Evolutionary conservation across 83 land plant genomes (phyloP), one percentile per base, ranked within the genome.

Genomic region (Picea abies): DNA sequence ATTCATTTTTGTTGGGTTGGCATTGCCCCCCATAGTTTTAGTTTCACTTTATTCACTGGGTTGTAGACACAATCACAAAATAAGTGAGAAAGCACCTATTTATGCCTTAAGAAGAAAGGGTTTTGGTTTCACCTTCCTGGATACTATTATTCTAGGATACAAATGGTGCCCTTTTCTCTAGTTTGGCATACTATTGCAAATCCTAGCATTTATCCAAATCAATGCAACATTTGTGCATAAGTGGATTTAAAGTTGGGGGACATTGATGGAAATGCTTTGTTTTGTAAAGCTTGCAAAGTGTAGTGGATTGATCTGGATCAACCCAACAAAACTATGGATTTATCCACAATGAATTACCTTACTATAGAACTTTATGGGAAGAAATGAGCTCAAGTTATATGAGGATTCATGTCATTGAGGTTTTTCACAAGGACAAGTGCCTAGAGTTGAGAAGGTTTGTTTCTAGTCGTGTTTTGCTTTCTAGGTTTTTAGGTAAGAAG

Each of bases 1-100:
- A 84, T 90, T 49, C 89, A 89, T 87, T 83, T 87, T 39, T 65
- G 88, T 82, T 91, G 93, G 93, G 65, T 91, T 56, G 83, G 89
- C 84, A 86, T 93, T 78, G 37, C 65, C 12, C 65, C 63, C 1
- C 1, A n/a, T 64, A 72, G 69, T 79, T 81, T 12, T 35, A 6
- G 23, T 12, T 41, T 25, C 8, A 9, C 4, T 44, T 25, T 12
- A 5, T 29, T 15, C 26, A 15, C 60, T 26, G 61, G 72, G 0
- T 32, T 79, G 37, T 1, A 15, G 10, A 17, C 61, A 56, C 37
- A 77, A 71, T 22, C 47, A n/a, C n/a, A 82, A 67, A 4, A 41
- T 70, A 60, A 29, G 58, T 41, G 20, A 26, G 15, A 15, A 15
- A 9, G 49, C 56, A 47, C 78, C 76, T 14, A 56, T 63, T 39